Evolutionary conservation across 257 asterid genomes (phyloP).

Genomic region (Rhazya stricta): DNA sequence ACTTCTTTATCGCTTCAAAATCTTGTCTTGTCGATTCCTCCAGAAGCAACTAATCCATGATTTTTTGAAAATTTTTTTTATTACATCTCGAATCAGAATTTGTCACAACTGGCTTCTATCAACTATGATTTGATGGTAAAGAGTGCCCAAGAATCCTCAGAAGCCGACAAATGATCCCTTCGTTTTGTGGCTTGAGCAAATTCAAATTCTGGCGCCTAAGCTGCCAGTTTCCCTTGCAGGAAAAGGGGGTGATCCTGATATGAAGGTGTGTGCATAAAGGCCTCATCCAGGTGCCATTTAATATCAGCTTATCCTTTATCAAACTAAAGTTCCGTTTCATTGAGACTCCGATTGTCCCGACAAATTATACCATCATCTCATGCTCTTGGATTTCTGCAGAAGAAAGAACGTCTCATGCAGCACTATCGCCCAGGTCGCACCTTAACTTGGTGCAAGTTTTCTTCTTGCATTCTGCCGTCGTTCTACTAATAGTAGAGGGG

Average conservation of each 20-base stretch:
- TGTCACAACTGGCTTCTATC: slow-evolving; percentile 82
- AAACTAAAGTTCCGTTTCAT: neutral
- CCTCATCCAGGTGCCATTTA: neutral
- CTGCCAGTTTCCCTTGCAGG: neutral
- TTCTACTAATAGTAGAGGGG: neutral
- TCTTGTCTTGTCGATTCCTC: neutral
- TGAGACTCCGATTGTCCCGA: neutral
- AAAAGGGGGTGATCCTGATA: neutral
- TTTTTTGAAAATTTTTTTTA: no score
- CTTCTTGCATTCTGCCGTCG: neutral
- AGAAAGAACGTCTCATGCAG: neutral
- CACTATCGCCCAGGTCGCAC: neutral
- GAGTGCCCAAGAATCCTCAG: slow-evolving; percentile 50
- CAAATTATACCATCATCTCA: neutral
- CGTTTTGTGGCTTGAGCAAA: slow-evolving; percentile 5
- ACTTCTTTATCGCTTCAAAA: neutral
- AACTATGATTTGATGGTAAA: slow-evolving; percentile 70
- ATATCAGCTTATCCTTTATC: neutral
- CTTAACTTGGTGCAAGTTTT: neutral
- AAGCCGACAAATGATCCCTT: slow-evolving; percentile 28
- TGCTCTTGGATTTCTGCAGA: neutral
- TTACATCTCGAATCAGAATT: slow-evolving; percentile 44
- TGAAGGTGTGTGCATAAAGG: slow-evolving; percentile 4
- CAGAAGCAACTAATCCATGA: slow-evolving; percentile 8
- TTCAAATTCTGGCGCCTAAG: neutral